A percentile compares a stretch with the other conserved stretches of the same genome.
phyloP scores from a whole-genome alignment of 352 stramenopile genomes.

The Globisporangium spinosum region DNA sequence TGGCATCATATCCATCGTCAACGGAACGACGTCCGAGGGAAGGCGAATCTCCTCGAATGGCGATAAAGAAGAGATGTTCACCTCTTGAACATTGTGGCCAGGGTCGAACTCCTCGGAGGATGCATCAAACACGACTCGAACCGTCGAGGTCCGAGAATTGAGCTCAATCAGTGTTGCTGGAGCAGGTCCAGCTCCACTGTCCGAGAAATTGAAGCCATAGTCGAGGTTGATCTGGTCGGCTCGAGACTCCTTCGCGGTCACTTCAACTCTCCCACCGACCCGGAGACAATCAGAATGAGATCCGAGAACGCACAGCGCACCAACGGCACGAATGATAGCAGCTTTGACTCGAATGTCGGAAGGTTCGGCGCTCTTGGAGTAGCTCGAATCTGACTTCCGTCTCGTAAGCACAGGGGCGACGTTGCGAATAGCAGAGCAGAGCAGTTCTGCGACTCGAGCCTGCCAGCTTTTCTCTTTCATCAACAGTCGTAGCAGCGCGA shows the following conservation, averaged over 20 bases:
- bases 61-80: conserved; percentile 57
- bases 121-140: conserved; percentile 76
- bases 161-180: conserved; percentile 77
- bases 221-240: conserved; percentile 33
- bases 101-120: conserved; percentile 68
- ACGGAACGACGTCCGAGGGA: conserved; percentile 35
- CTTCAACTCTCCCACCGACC: conserved; percentile 71
- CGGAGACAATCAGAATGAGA: conserved; percentile 83
- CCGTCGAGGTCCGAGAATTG: conserved; percentile 51
- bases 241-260: conserved; percentile 44
- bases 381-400: conserved; percentile 27
- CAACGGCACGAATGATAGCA: conserved; percentile 76
- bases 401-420: conserved; percentile 56
- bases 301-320: conserved; percentile 76
- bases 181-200: conserved; percentile 31
- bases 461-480: conserved; percentile 70
- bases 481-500: conserved; percentile 68
- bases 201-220: conserved; percentile 50
- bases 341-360: conserved; percentile 67
- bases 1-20: conserved; percentile 78
- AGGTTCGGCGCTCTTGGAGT: conserved; percentile 14
- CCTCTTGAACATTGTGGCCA: conserved; percentile 82
- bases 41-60: conserved; percentile 80
- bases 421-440: conserved; percentile 73
- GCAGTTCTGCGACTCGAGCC: conserved; percentile 51